Evolutionary conservation across 306 rosid genomes (phyloP).

Genomic region (Glycine tomentella): DNA sequence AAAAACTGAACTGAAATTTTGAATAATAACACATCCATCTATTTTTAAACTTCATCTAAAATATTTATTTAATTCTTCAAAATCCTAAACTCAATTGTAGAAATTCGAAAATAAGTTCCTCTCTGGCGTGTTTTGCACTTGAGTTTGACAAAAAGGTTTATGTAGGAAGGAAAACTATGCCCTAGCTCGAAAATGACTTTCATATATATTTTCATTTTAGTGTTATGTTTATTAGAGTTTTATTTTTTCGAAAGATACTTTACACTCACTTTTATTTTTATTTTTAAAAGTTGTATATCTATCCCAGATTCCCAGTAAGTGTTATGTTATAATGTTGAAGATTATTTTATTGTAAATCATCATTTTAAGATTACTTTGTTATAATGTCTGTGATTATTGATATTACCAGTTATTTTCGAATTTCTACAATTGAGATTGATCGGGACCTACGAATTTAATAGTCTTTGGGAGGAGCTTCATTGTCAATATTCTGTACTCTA

Average conservation of each 20-base stretch:
- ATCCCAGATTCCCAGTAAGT: background rate
- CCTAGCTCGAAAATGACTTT: conserved; percentile 11
- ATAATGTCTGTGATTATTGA: background rate
- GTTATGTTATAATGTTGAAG: background rate
- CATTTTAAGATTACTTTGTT: background rate
- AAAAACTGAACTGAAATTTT: background rate
- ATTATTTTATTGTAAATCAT: too few species aligned
- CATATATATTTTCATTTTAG: background rate
- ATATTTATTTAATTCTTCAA: background rate
- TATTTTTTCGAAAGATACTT: background rate
- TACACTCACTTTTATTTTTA: background rate
- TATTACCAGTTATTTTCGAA: background rate
- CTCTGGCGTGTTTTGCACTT: background rate
- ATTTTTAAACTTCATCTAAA: background rate
- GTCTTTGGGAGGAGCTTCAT: background rate
- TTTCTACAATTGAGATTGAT: too few species aligned
- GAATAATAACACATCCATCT: background rate
- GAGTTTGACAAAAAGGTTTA: too few species aligned
- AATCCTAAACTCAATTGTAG: background rate
- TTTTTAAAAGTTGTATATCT: background rate
- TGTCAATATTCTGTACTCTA: background rate
- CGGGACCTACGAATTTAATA: background rate
- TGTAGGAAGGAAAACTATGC: too few species aligned
- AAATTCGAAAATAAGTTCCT: too few species aligned
- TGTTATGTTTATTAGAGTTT: background rate